These are phyloP conservation scores for Suillus variegatus DNA, from an alignment of 768 basidiomycete genomes.

Conservation along the genomic window DNA sequence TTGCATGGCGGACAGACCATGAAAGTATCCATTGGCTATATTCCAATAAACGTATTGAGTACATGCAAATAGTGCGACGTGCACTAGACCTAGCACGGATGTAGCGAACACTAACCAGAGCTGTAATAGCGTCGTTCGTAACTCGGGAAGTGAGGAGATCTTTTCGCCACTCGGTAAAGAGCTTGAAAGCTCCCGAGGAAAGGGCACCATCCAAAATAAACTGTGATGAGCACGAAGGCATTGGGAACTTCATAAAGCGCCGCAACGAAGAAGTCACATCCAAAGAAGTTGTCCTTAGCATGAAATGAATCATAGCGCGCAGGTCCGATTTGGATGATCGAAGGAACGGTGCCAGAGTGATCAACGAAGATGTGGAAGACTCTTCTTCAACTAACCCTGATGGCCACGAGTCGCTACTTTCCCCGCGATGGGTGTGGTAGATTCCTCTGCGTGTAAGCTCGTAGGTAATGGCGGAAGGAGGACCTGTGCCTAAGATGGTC, in stretches of 20 bases:
- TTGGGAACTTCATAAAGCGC: constrained; percentile 23
- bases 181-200: constrained; percentile 15
- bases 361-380: constrained; percentile 42
- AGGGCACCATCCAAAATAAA: constrained; percentile 21
- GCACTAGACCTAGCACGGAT: constrained; percentile 19
- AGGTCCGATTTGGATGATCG: constrained; percentile 11
- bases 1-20: constrained; percentile 40
- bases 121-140: constrained; percentile 4
- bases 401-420: constrained; percentile 22
- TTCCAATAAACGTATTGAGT: constrained; percentile 23
- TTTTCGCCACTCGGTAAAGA: constrained; percentile 18
- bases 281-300: constrained; percentile 21
- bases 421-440: neutral
- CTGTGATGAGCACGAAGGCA: constrained; percentile 14
- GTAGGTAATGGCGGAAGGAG: constrained; percentile 15
- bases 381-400: constrained; percentile 51
- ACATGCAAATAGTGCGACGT: constrained; percentile 13
- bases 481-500: constrained; percentile 8
- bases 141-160: constrained; percentile 10
- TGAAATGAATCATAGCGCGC: constrained; percentile 28
- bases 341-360: constrained; percentile 42
- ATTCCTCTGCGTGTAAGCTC: constrained; percentile 31
- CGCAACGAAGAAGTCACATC: constrained; percentile 19
- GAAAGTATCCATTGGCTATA: constrained; percentile 55
- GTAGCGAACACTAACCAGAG: constrained; percentile 30